Evolutionary conservation across 1,284 basidiomycete species (phyloP).

Genomic region (Leccinum pachyderme): DNA sequence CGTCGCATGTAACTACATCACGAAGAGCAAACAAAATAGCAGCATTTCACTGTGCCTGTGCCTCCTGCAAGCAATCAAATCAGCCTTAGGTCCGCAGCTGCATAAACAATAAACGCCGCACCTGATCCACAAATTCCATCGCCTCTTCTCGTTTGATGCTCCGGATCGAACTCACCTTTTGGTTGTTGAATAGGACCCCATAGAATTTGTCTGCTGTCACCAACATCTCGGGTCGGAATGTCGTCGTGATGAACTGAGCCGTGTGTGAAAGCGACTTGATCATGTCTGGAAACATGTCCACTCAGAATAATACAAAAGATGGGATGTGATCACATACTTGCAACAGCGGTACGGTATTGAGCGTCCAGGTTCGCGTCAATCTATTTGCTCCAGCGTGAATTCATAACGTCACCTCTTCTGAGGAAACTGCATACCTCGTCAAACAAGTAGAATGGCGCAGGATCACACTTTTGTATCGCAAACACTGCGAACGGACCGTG

Average conservation of each 20-base stretch:
- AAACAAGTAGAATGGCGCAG: constrained; percentile 99
- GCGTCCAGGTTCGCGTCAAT: constrained; percentile 98
- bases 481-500: constrained; percentile 61
- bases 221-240: constrained; percentile 97
- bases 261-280: constrained; percentile 85
- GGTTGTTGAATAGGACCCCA: constrained; percentile 97
- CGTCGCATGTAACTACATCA: not conserved
- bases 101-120: constrained; percentile 25
- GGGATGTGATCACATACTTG: constrained; percentile 53
- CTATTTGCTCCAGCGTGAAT: constrained; percentile 34
- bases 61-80: constrained; percentile 39
- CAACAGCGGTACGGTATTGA: constrained; percentile 96
- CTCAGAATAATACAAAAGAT: not conserved
- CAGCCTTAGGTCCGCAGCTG: not conserved
- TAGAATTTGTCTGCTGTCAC: constrained; percentile 95
- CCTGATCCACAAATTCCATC: constrained; percentile 87
- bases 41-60: constrained; percentile 48
- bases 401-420: not conserved
- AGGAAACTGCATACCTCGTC: constrained; percentile 68
- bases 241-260: constrained; percentile 98
- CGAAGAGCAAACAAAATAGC: not conserved
- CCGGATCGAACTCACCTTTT: constrained; percentile 89
- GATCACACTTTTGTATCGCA: constrained; percentile 98
- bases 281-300: constrained; percentile 62
- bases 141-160: constrained; percentile 83